A percentile compares a stretch with the other conserved stretches of the same genome.
Conservation (phyloP, 2,329 filamentous ascomycete genomes). For the Nannizziopsis barbatae region DNA sequence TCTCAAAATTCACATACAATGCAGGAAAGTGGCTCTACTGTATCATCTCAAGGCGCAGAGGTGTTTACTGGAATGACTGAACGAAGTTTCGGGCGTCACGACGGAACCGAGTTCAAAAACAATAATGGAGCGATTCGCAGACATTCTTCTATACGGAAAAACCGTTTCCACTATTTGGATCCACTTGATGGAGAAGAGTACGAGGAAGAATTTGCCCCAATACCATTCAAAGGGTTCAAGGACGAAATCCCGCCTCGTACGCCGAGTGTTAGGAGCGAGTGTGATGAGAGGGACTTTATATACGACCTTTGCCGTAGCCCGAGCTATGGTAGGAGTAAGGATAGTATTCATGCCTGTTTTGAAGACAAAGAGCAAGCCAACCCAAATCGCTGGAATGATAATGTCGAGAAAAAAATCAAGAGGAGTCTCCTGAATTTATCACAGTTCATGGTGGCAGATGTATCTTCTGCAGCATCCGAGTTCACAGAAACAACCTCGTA, state of each 20-base stretch:
- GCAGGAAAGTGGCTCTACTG: too few species aligned
- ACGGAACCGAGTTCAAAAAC: background rate
- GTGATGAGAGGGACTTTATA: background rate
- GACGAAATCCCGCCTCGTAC: background rate
- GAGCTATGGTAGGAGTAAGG: background rate
- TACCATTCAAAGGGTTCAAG: slow-evolving; percentile 1
- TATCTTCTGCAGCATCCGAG: background rate
- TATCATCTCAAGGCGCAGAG: background rate
- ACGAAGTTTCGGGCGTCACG: background rate
- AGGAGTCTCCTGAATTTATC: background rate
- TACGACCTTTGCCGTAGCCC: background rate
- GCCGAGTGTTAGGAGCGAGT: background rate
- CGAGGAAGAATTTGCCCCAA: background rate
- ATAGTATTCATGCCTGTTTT: background rate
- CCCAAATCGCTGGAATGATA: background rate
- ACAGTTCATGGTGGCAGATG: background rate
- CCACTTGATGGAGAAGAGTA: background rate
- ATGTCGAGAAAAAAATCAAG: background rate
- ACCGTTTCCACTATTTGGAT: background rate
- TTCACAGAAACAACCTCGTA: too few species aligned
- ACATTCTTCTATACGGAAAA: background rate
- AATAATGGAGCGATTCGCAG: background rate
- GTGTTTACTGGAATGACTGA: background rate
- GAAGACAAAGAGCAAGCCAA: background rate
- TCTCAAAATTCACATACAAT: too few species aligned